Evolutionary conservation across 2,329 filamentous ascomycete species (phyloP).

Genomic region (Penicillium hordei): DNA sequence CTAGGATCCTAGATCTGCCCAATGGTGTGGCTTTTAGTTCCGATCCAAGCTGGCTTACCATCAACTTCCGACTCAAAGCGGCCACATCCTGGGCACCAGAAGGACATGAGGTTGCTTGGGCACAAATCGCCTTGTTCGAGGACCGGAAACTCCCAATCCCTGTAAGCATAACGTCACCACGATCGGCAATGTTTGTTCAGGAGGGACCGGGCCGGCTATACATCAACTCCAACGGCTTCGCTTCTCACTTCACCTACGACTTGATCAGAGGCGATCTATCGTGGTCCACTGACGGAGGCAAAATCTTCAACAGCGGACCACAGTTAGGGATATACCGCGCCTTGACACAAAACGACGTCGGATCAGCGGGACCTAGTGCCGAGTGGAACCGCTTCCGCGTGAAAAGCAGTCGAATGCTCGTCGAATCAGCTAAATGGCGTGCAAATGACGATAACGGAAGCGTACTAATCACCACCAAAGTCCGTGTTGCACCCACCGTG

Average conservation of each 20-base stretch:
- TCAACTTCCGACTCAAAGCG: conserved; percentile 48
- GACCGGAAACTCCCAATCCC: not conserved
- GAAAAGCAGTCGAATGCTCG: conserved; percentile 41
- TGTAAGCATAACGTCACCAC: not conserved
- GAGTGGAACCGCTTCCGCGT: conserved; percentile 57
- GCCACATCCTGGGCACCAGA: conserved; percentile 53
- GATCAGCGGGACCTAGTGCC: conserved; percentile 47
- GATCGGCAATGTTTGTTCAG: not conserved
- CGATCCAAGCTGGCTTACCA: conserved; percentile 41
- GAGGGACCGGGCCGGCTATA: conserved; percentile 10
- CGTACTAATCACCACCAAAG: conserved; percentile 46
- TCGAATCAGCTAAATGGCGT: conserved; percentile 30
- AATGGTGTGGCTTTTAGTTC: not conserved
- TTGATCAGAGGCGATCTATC: conserved; percentile 46
- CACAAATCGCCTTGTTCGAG: conserved; percentile 36
- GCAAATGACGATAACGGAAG: conserved; percentile 9
- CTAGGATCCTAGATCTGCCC: conserved; percentile 12
- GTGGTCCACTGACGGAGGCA: conserved; percentile 39
- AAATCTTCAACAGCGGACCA: conserved; percentile 22
- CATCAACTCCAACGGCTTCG: conserved; percentile 8
- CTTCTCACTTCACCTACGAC: conserved; percentile 43
- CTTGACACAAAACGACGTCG: conserved; percentile 64
- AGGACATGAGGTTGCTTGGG: conserved; percentile 58
- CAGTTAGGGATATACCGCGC: conserved; percentile 59
- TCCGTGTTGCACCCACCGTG: conserved; percentile 58